A percentile compares a stretch with the other conserved stretches of the same genome.
Conservation (phyloP, 306 rosid species). For the Ochetophila trinervis region DNA sequence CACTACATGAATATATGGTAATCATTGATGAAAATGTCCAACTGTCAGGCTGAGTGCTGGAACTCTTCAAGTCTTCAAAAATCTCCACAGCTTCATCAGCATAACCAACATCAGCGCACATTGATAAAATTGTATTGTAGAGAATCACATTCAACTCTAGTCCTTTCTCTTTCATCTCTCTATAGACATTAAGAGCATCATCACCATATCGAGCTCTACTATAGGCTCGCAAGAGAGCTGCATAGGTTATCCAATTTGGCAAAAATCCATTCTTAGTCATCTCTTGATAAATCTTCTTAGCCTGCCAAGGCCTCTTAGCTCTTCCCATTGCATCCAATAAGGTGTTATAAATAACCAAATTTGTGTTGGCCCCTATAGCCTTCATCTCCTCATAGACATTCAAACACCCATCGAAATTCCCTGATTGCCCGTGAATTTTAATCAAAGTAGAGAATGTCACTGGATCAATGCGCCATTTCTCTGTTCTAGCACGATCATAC, state of each 20-base stretch:
- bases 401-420: constrained; percentile 75
- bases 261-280: constrained; percentile 53
- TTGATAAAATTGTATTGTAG: constrained; percentile 56
- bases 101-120: constrained; percentile 80
- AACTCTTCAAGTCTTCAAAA: constrained; percentile 67
- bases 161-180: constrained; percentile 75
- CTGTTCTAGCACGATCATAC: constrained; percentile 66
- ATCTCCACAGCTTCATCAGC: constrained; percentile 57
- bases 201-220: constrained; percentile 58
- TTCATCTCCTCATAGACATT: constrained; percentile 83
- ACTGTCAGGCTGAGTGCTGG: constrained; percentile 64
- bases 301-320: constrained; percentile 73
- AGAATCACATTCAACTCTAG: constrained; percentile 55
- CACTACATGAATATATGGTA: constrained; percentile 66
- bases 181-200: constrained; percentile 65
- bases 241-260: constrained; percentile 64
- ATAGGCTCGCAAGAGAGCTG: constrained; percentile 66
- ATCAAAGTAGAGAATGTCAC: constrained; percentile 62
- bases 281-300: constrained; percentile 64
- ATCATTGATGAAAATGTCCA: constrained; percentile 86
- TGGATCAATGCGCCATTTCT: constrained; percentile 66
- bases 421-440: constrained; percentile 58
- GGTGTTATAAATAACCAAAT: constrained; percentile 52
- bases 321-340: constrained; percentile 70
- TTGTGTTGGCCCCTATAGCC: constrained; percentile 62